Base-by-base conservation (phyloP, 2,329 filamentous ascomycete species). In the Fusarium bactridioides region DNA sequence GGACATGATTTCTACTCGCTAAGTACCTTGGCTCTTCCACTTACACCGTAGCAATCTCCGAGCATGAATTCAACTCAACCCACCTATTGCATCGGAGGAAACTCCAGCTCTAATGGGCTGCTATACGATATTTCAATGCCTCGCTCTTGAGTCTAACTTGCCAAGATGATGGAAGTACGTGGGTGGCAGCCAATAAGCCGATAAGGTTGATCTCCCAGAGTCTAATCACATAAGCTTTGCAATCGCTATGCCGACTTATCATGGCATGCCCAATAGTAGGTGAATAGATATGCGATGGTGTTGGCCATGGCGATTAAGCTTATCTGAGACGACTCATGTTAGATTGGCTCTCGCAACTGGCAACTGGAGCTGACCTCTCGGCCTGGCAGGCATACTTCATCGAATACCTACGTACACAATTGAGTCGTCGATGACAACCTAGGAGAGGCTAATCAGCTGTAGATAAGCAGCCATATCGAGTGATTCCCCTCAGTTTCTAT, bases 41-140 rank as follows among this genome's bases (percentile, higher is more conserved):
- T 57, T 33, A 23, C 45, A 23, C n/a, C 10, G 18, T 37, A 18
- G 41, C 33, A 38, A 69, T 69, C 51, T 69, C 64, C 44, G 57
- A 51, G 25, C 51, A 64, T 63, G 23, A 63, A 68, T 51, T 33
- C 31, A 33, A 33, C 31, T 44, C 21, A 47, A 25, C 12, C 25
- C 38, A 41, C 27, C n/a, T 27, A 43, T 27, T n/a, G 55, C 21
- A 35, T 51, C 21, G 25, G 45, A 27, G 23, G 56, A 38, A 31
- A 40, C 16, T 23, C 40, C 40, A 43, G 40, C n/a, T 27, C 29
- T 50, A 23, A 35, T 27, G 41, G 40, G 40, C 29, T 48, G 7
- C 25, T 27, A 57, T 48, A 27, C 41, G 31, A 48, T 27, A 27
- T 33, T n/a, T 5, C n/a, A 15, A 47, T 23, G 15, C 56, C 35